Base-by-base conservation (phyloP, 345 rosid genomes). In the Pistacia atlantica region DNA sequence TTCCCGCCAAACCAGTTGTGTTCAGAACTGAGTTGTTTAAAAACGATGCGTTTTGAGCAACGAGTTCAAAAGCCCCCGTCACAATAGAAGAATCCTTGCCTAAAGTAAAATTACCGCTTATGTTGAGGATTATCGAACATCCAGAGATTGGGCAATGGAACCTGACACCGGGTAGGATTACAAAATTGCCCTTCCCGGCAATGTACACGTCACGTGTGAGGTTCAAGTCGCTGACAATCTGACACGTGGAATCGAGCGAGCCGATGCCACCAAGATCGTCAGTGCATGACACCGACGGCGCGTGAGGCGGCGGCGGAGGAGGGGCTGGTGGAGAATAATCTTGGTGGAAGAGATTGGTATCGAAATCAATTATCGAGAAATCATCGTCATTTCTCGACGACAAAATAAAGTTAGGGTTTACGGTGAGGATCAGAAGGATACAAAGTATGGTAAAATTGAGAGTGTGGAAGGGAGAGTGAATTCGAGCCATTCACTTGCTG, bases 271-370 rank as follows among this genome's bases (percentile, higher is more conserved):
- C 92, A 8, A 97, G 97, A 87, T 97, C 98, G 12, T 91, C 99
- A 28, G 62, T 75, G 82, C 99, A 97, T 0, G 98, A 94, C 2
- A 90, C 93, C 11, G 98, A 89, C 14, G 98, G 99, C 37, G 95
- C 88, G 70, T 89, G 98, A 33, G 99, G 98, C 4, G 97, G 98
- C 22, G 98, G 98, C 0, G 99, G 99, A 0, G 98, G 98, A 5
- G 99, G 99, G 28, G 99, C 84, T 8, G 98, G 98, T 1, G 99
- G 99, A 0, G 99, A 90, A 87, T 96, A 96, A 79, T 96, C 99
- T 84, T 92, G 98, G 72, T 90, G 94, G 77, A 83, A 90, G 65
- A 89, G 74, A 73, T 78, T 78, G 14, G 86, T 74, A 82, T 84
- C 93, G 59, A 79, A 82, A 83, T 86, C 89, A 61, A 80, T 71